phyloP scores from a whole-genome alignment of 768 basidiomycete species.

The Phaeotremella skinneri region DNA sequence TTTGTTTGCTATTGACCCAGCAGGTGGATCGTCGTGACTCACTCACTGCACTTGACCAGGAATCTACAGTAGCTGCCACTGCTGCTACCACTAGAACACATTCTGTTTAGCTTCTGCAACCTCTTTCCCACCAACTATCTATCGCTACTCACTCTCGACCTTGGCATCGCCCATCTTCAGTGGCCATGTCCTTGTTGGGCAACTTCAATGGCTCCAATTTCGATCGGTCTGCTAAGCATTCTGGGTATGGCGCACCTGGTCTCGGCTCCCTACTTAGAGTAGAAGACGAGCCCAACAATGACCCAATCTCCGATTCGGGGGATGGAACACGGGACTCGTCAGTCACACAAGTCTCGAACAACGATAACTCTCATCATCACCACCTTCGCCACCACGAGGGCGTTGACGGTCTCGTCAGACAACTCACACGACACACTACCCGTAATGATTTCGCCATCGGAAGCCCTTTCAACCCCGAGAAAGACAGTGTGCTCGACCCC shows the following conservation, averaged over 20 bases:
- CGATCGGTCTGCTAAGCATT: background rate
- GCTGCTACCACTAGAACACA: too few relatives aligned
- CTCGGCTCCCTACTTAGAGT: background rate
- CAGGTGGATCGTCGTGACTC: too few relatives aligned
- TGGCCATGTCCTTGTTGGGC: slow-evolving; percentile 7
- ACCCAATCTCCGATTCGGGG: background rate
- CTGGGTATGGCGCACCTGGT: background rate
- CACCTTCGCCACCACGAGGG: slow-evolving; percentile 3
- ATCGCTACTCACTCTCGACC: background rate
- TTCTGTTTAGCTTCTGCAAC: background rate
- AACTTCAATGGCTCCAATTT: background rate
- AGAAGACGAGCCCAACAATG: background rate
- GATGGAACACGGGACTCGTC: background rate
- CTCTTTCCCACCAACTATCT: background rate
- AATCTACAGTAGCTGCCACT: too few relatives aligned
- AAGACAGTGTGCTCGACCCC: slow-evolving; percentile 52
- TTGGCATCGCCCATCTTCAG: background rate
- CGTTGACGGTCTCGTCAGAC: slow-evolving; percentile 25
- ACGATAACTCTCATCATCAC: background rate
- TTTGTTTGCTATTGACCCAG: too few relatives aligned
- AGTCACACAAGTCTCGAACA: background rate
- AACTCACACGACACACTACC: slow-evolving; percentile 18
- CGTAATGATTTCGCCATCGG: background rate
- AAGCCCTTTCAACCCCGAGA: slow-evolving; percentile 40
- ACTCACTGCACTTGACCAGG: too few relatives aligned